Conservation (phyloP, 2,329 filamentous ascomycete species). For the Endoconidiophora laricicola region DNA sequence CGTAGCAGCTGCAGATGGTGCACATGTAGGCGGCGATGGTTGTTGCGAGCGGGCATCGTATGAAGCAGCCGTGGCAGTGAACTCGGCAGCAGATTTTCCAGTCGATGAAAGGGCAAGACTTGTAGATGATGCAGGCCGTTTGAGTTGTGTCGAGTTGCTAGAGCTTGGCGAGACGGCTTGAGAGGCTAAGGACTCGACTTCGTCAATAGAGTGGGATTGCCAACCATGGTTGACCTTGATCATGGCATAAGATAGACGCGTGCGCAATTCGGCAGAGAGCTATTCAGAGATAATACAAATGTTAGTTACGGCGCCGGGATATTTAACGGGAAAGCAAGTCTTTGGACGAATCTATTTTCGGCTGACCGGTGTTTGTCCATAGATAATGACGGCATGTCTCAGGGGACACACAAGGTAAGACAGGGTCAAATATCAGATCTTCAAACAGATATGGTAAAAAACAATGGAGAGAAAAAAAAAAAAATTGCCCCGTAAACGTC, state of each 20-base stretch:
- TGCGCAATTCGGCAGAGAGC: slow-evolving; percentile 64
- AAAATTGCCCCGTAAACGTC: too few species aligned
- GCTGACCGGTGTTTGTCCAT: background rate
- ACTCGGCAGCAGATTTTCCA: slow-evolving; percentile 4
- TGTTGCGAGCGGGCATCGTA: slow-evolving; percentile 10
- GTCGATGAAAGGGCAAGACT: slow-evolving; percentile 25
- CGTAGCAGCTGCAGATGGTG: background rate
- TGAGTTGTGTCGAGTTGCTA: slow-evolving; percentile 37
- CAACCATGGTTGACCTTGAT: slow-evolving; percentile 83
- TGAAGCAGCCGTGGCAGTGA: slow-evolving; percentile 4
- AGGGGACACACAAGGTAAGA: background rate
- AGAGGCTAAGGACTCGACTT: slow-evolving; percentile 60
- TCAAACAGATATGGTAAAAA: background rate
- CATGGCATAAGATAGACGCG: slow-evolving; percentile 82
- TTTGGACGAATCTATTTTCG: background rate
- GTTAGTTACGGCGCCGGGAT: background rate
- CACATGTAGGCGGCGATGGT: background rate
- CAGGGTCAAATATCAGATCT: background rate
- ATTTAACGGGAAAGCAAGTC: background rate
- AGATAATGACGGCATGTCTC: slow-evolving; percentile 1
- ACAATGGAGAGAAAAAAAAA: background rate
- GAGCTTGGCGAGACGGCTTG: slow-evolving; percentile 48
- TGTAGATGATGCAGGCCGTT: slow-evolving; percentile 33
- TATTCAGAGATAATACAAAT: slow-evolving; percentile 20
- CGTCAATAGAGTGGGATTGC: slow-evolving; percentile 61